These are phyloP conservation scores for Monosporascus sp. DNA, from an alignment of 2,329 filamentous ascomycete species.

Conservation along the genomic window DNA sequence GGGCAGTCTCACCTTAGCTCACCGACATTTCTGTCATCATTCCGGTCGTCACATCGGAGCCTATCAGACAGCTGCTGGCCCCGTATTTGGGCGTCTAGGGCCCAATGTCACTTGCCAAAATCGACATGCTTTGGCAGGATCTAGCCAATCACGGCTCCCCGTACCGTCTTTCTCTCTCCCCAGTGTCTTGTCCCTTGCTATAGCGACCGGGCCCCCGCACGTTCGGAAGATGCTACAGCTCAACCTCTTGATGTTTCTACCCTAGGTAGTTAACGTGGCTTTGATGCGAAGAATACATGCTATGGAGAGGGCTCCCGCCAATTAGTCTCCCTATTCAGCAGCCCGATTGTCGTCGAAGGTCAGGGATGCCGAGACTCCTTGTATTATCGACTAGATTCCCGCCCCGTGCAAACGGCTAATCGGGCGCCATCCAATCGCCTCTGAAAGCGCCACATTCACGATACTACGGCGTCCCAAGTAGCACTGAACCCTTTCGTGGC, in stretches of 20 bases:
- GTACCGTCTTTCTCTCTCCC: background rate
- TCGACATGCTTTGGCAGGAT: background rate
- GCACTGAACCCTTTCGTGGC: background rate
- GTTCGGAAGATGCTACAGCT: background rate
- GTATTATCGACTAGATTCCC: too few relatives aligned
- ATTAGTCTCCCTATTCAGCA: too few relatives aligned
- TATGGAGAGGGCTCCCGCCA: too few relatives aligned
- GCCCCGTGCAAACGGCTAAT: background rate
- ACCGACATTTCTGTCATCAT: conserved; percentile 1
- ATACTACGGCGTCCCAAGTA: background rate
- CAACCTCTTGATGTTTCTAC: background rate
- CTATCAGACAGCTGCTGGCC: background rate
- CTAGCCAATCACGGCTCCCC: background rate
- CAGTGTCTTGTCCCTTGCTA: background rate
- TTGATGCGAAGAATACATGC: too few relatives aligned
- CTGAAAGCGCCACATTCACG: background rate
- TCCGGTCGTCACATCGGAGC: background rate
- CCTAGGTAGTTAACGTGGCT: too few relatives aligned
- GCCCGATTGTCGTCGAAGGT: too few relatives aligned
- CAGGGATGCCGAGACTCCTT: too few relatives aligned
- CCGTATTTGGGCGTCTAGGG: background rate
- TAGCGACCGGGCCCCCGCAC: background rate
- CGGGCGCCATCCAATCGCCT: background rate
- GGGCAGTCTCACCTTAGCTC: background rate
- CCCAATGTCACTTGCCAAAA: conserved; percentile 1